Conservation (phyloP, 1,284 basidiomycete species). For the Exobasidium rhododendri region DNA sequence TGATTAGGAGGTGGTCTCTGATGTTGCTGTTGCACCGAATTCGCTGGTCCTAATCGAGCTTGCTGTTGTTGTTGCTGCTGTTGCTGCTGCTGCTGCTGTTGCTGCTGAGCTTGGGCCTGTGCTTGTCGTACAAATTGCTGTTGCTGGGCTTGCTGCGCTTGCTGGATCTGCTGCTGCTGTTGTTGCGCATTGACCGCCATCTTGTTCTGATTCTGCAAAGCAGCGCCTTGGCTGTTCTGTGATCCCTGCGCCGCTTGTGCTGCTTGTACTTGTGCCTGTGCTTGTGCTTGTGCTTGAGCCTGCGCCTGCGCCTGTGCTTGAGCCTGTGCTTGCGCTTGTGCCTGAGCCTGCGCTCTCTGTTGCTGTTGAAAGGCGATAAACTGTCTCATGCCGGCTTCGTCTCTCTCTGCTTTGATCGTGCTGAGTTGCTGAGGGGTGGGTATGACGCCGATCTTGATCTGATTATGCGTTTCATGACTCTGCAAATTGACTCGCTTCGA, state of each 20-base stretch:
- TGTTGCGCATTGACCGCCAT: conserved; percentile 17
- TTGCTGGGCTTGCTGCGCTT: conserved; percentile 11
- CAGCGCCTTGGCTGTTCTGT: not conserved
- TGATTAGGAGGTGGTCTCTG: conserved; percentile 13
- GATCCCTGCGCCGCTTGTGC: conserved; percentile 16
- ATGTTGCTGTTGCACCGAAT: conserved; percentile 30
- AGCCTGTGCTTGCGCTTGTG: conserved; percentile 22
- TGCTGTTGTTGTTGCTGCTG: conserved; percentile 24
- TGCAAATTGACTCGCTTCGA: conserved; percentile 37
- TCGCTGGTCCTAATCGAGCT: conserved; percentile 15
- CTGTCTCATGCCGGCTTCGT: conserved; percentile 45
- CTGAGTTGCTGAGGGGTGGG: conserved; percentile 51
- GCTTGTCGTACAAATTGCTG: conserved; percentile 9
- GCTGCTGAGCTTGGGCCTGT: conserved; percentile 9
- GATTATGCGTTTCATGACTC: conserved; percentile 48
- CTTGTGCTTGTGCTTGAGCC: conserved; percentile 10
- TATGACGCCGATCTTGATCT: conserved; percentile 44
- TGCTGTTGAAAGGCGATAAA: conserved; percentile 46
- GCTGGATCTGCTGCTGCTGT: conserved; percentile 15
- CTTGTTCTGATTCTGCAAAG: conserved; percentile 13
- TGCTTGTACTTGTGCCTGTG: conserved; percentile 16
- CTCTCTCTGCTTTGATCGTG: conserved; percentile 46
- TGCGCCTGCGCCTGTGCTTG: conserved; percentile 23
- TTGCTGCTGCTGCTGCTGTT: conserved; percentile 16
- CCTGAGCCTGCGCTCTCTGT: conserved; percentile 21